Conservation (phyloP, 306 rosid genomes). For the Citrullus amarus region DNA sequence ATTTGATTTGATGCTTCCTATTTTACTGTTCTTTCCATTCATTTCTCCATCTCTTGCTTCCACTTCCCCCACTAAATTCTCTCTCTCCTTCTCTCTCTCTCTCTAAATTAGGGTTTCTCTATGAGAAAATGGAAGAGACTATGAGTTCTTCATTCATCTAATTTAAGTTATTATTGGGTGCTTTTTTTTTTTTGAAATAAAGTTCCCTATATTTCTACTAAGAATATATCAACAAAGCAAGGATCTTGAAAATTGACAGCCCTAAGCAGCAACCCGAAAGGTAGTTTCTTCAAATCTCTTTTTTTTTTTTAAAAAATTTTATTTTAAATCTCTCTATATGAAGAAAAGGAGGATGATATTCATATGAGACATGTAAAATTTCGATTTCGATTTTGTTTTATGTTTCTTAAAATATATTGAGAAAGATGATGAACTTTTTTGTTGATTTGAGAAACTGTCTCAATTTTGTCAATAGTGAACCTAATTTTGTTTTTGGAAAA, state of each 20-base stretch:
- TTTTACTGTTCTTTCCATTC: constrained; percentile 4
- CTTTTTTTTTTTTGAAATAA: not conserved
- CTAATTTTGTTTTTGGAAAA: not conserved
- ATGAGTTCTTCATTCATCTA: not conserved
- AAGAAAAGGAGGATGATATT: not conserved
- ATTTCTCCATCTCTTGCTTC: not conserved
- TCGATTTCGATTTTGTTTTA: not conserved
- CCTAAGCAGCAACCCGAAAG: not conserved
- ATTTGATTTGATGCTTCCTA: constrained; percentile 7
- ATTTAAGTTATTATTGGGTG: not conserved
- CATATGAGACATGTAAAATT: not conserved
- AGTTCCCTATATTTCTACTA: not conserved
- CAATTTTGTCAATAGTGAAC: not conserved
- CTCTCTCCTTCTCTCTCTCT: not conserved
- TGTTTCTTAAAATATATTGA: not conserved
- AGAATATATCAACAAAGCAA: not conserved
- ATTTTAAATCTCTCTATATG: not conserved
- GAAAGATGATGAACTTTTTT: not conserved
- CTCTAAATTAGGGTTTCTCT: constrained; percentile 2
- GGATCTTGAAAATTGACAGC: not conserved
- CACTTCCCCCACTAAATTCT: not conserved
- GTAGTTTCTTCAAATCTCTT: not conserved
- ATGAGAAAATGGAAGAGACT: not conserved
- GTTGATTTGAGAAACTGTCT: not conserved
- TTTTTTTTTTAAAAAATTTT: not conserved